Base-by-base conservation (phyloP, 2,329 filamentous ascomycete genomes). In the Fusarium sp. region DNA sequence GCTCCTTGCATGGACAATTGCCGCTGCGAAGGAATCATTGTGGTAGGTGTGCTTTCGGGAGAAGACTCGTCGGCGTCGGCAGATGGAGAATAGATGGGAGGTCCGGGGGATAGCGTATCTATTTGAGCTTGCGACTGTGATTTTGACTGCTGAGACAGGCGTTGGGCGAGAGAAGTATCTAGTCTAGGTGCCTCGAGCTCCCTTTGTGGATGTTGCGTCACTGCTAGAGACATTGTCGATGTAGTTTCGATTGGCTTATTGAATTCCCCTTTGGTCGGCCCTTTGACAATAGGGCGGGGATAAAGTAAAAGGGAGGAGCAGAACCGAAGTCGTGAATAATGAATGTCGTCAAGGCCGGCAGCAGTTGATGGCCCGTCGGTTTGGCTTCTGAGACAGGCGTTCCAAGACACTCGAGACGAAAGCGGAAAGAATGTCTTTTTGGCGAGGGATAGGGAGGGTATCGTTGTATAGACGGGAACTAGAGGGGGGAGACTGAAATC, bases 1-100 rank as follows among this genome's bases (percentile, higher is more conserved):
- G 77, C 70, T 43, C 65, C 57, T 14, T 53, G 38, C 48, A 39
- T 49, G 31, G 62, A 64, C 21, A 58, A 52, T 53, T 64, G 66
- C 56, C 65, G 63, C 43, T 66, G 61, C 39, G 68, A 62, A 14
- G 72, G 59, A 31, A 74, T 57, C 71, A 75, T 76, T 38, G 70
- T 65, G 65, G 64, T 65, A 32, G 53, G 57, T 44, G 56, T 64
- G 51, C 38, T 57, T 39, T 70, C 61, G 55, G 49, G 61, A 39
- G 49, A 64, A 36, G 63, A 61, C 36, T 62, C 63, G 59, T 68
- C 62, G 61, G 54, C 46, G 51, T 70, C 65, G 59, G 66, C 66
- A 21, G 58, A 63, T 45, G 63, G 62, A 23, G 68, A 65, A 53
- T 70, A 70, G 29, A 68, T 61, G 13, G 67, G 57, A 53, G 67